A percentile compares a stretch with the other conserved stretches of the same genome.
phyloP scores from a whole-genome alignment of 495 filamentous ascomycete species.

The Cladorrhinum samala region DNA sequence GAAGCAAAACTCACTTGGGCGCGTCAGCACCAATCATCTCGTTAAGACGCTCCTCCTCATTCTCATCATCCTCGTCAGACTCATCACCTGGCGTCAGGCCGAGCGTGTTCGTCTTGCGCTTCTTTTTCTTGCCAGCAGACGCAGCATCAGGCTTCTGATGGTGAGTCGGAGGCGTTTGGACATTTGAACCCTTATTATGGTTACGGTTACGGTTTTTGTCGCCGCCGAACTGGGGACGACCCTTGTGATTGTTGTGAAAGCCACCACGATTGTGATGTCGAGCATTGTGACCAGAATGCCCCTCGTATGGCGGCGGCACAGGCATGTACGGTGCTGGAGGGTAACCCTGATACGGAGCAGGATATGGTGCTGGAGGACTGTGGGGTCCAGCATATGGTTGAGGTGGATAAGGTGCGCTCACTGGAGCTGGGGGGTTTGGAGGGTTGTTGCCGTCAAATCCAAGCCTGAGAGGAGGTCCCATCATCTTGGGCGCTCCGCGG shows the following conservation, averaged over 20 bases:
- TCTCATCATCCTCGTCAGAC: constrained; percentile 64
- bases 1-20: constrained; percentile 41
- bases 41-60: constrained; percentile 66
- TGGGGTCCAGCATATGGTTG: constrained; percentile 22
- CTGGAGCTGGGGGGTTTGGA: constrained; percentile 37
- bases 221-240: constrained; percentile 29
- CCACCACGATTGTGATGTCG: constrained; percentile 34
- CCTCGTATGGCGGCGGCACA: constrained; percentile 26
- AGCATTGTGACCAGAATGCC: constrained; percentile 24
- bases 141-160: constrained; percentile 60
- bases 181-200: constrained; percentile 26
- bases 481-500: constrained; percentile 42
- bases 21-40: constrained; percentile 49
- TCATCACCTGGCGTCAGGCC: constrained; percentile 72
- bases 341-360: constrained; percentile 32
- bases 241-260: constrained; percentile 28
- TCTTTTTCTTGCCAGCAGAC: constrained; percentile 64
- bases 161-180: constrained; percentile 32
- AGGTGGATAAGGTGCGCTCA: constrained; percentile 38
- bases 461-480: constrained; percentile 55
- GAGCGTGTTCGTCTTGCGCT: constrained; percentile 69
- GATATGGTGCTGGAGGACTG: constrained; percentile 29
- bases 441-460: constrained; percentile 43
- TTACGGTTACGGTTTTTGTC: constrained; percentile 41
- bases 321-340: constrained; percentile 26